Evolutionary conservation across 495 filamentous ascomycete species (phyloP).

Genomic region (Penicillium silybi): DNA sequence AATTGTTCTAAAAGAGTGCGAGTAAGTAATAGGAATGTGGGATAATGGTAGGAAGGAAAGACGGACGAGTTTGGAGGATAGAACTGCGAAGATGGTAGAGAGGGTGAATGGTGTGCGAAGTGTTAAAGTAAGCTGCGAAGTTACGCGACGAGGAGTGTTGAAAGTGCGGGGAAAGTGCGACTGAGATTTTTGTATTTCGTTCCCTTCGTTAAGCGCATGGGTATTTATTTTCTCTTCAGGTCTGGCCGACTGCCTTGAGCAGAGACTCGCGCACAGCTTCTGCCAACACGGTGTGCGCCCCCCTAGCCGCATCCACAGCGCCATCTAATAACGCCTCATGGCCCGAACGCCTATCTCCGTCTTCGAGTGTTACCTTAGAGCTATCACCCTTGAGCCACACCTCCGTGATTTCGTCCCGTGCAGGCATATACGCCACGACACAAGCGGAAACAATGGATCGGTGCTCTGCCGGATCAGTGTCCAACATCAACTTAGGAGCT

Average conservation of each 20-base stretch:
- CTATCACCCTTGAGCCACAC: conserved; percentile 86
- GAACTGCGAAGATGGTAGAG: neutral
- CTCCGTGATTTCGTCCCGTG: conserved; percentile 86
- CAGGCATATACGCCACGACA: conserved; percentile 85
- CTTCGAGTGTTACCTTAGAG: conserved; percentile 31
- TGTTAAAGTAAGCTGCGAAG: neutral
- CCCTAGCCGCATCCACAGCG: conserved; percentile 60
- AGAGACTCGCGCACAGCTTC: conserved; percentile 56
- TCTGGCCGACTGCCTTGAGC: conserved; percentile 27
- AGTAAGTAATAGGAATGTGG: too few relatives aligned
- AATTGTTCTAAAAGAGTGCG: too few relatives aligned
- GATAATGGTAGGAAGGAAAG: too few relatives aligned
- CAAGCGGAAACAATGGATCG: conserved; percentile 66
- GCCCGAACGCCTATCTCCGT: conserved; percentile 24
- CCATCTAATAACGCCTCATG: conserved; percentile 58
- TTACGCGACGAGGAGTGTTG: neutral
- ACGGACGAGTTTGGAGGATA: too few relatives aligned
- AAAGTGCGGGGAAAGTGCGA: neutral
- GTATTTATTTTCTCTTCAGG: conserved; percentile 1
- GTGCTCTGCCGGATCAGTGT: conserved; percentile 81
- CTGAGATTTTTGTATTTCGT: conserved; percentile 1
- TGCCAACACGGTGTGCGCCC: conserved; percentile 54
- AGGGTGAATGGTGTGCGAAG: neutral
- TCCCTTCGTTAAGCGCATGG: conserved; percentile 15
- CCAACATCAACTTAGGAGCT: conserved; percentile 60